phyloP scores from a whole-genome alignment of 148 eudicot species.

The Rhododendron henanense region DNA sequence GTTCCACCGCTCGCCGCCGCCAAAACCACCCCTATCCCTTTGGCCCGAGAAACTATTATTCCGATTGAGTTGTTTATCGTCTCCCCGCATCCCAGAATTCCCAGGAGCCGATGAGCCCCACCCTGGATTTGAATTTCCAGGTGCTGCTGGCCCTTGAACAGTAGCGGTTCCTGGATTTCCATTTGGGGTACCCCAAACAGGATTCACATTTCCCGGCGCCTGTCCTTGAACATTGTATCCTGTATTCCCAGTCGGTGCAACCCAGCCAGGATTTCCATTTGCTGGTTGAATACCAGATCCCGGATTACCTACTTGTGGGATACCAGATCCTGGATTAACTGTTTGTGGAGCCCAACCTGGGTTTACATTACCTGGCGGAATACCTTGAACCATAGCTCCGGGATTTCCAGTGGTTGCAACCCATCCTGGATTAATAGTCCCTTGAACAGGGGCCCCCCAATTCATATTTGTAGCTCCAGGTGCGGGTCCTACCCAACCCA shows the following conservation, averaged over 20 bases:
- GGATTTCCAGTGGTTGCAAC: constrained; percentile 35
- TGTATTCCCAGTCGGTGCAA: constrained; percentile 26
- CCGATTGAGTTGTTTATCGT: constrained; percentile 37
- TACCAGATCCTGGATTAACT: constrained; percentile 20
- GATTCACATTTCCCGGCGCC: constrained; percentile 34
- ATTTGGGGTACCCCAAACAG: constrained; percentile 40
- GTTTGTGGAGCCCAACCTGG: constrained; percentile 50
- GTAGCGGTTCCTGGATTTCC: constrained; percentile 27
- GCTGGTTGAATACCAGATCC: constrained; percentile 29
- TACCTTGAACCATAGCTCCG: constrained; percentile 17
- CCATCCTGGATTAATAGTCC: constrained; percentile 24
- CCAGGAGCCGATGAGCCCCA: constrained; percentile 45
- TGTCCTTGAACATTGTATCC: constrained; percentile 23
- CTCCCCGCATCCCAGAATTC: constrained; percentile 36
- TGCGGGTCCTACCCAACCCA: constrained; percentile 56
- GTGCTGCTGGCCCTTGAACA: constrained; percentile 26
- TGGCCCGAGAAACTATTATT: constrained; percentile 27
- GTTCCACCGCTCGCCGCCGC: constrained; percentile 46
- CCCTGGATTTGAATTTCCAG: constrained; percentile 38
- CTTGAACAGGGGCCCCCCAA: constrained; percentile 37
- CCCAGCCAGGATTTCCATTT: constrained; percentile 29
- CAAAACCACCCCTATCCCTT: constrained; percentile 27
- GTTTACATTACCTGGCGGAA: constrained; percentile 31
- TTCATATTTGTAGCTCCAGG: constrained; percentile 28
- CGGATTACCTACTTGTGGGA: constrained; percentile 23